Conservation (phyloP, 2,329 filamentous ascomycete species). For the Penicillium sp. region DNA sequence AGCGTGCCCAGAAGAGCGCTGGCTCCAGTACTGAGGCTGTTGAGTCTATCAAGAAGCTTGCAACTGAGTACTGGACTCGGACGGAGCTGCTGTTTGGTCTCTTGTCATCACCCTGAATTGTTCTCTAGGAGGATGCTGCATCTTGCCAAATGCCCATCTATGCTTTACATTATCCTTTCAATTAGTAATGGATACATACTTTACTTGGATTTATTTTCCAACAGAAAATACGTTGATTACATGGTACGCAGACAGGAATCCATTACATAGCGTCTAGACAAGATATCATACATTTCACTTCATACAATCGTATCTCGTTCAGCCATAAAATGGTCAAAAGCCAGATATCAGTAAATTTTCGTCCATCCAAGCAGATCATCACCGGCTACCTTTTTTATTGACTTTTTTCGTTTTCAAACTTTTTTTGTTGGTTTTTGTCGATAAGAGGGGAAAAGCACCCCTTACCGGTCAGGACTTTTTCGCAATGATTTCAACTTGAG, state of each 20-base stretch:
- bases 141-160: background rate
- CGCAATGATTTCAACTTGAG: background rate
- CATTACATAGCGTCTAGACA: background rate
- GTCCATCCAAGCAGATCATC: background rate
- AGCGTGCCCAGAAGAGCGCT: slow-evolving; percentile 39
- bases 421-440: background rate
- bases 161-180: background rate
- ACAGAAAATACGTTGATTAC: background rate
- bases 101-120: slow-evolving; percentile 39
- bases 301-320: slow-evolving; percentile 1
- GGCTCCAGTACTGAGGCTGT: slow-evolving; percentile 43
- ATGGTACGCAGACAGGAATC: background rate
- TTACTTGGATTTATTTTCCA: background rate
- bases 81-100: slow-evolving; percentile 75
- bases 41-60: slow-evolving; percentile 52
- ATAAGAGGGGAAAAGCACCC: background rate
- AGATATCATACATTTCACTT: background rate
- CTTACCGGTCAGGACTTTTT: background rate
- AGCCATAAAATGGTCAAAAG: background rate
- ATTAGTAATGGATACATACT: background rate
- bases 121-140: background rate
- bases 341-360: background rate
- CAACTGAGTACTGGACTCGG: slow-evolving; percentile 72
- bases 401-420: background rate
- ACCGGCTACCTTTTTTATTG: background rate